These are phyloP conservation scores for Xylariaceae sp. DNA, from an alignment of 2,329 filamentous ascomycete genomes.

Conservation along the genomic window DNA sequence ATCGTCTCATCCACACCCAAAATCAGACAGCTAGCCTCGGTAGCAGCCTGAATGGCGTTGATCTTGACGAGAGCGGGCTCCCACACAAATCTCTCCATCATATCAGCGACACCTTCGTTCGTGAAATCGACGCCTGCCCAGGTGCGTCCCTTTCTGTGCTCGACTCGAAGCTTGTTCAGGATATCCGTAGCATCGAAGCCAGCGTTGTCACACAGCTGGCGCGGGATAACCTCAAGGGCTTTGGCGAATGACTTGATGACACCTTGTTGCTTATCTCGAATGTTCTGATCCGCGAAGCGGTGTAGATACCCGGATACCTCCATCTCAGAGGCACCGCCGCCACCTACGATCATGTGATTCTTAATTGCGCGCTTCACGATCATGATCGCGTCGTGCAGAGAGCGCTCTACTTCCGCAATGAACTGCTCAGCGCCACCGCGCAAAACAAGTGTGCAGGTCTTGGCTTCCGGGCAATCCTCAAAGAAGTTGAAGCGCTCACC, in stretches of 20 bases:
- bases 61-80: slow-evolving; percentile 95
- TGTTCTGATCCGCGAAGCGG: slow-evolving; percentile 88
- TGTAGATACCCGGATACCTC: slow-evolving; percentile 94
- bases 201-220: slow-evolving; percentile 97
- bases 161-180: slow-evolving; percentile 91
- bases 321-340: slow-evolving; percentile 95
- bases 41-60: slow-evolving; percentile 95
- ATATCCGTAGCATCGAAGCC: slow-evolving; percentile 99
- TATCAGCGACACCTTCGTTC: slow-evolving; percentile 90
- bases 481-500: slow-evolving; percentile 99
- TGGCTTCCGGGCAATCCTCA: slow-evolving; percentile 90
- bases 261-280: slow-evolving; percentile 92
- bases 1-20: slow-evolving; percentile 98
- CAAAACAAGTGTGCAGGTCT: slow-evolving; percentile 95
- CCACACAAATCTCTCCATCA: slow-evolving; percentile 96
- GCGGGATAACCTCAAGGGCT: slow-evolving; percentile 93
- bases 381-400: slow-evolving; percentile 99
- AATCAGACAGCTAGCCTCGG: slow-evolving; percentile 94
- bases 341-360: slow-evolving; percentile 92
- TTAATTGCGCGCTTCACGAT: slow-evolving; percentile 98
- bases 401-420: slow-evolving; percentile 97
- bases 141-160: slow-evolving; percentile 89
- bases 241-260: slow-evolving; percentile 99
- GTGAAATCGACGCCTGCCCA: slow-evolving; percentile 98
- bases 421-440: slow-evolving; percentile 98